phyloP scores from a whole-genome alignment of 306 rosid genomes.

The Mucuna pruriens region DNA sequence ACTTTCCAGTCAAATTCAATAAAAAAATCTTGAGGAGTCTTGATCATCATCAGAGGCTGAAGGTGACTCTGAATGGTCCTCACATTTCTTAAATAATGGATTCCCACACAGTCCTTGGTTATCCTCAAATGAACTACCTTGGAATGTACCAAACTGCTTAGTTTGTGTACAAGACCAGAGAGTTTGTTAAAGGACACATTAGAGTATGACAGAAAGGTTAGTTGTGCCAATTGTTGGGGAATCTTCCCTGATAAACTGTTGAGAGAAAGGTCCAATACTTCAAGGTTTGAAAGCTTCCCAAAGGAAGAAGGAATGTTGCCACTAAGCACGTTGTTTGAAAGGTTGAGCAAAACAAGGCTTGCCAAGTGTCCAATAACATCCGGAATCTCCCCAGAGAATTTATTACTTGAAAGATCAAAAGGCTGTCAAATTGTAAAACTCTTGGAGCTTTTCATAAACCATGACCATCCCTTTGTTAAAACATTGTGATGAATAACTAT shows the following conservation, averaged over 20 bases:
- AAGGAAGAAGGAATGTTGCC: slow-evolving; percentile 40
- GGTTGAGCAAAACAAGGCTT: slow-evolving; percentile 15
- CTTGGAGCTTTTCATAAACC: background rate
- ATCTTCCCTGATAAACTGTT: slow-evolving; percentile 32
- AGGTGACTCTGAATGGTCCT: background rate
- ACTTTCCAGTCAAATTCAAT: slow-evolving; percentile 11
- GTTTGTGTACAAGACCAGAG: slow-evolving; percentile 30
- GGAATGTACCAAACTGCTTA: slow-evolving; percentile 32
- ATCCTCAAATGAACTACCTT: slow-evolving; percentile 20
- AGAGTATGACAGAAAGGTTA: slow-evolving; percentile 33
- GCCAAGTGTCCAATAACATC: slow-evolving; percentile 3
- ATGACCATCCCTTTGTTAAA: slow-evolving; percentile 23
- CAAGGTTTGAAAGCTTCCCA: slow-evolving; percentile 36
- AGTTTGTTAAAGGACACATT: slow-evolving; percentile 38
- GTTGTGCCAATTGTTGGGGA: slow-evolving; percentile 27
- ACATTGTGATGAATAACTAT: background rate
- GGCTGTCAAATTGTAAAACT: slow-evolving; percentile 10
- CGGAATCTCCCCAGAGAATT: slow-evolving; percentile 34
- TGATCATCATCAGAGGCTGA: background rate
- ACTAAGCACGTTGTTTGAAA: slow-evolving; percentile 38
- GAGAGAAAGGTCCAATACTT: slow-evolving; percentile 40
- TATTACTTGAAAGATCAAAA: slow-evolving; percentile 43
- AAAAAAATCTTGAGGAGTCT: background rate
- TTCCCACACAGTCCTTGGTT: slow-evolving; percentile 37
- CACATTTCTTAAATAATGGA: slow-evolving; percentile 29